Evolutionary conservation across 345 rosid species (phyloP).

Genomic region (Eutrema yunnanense): DNA sequence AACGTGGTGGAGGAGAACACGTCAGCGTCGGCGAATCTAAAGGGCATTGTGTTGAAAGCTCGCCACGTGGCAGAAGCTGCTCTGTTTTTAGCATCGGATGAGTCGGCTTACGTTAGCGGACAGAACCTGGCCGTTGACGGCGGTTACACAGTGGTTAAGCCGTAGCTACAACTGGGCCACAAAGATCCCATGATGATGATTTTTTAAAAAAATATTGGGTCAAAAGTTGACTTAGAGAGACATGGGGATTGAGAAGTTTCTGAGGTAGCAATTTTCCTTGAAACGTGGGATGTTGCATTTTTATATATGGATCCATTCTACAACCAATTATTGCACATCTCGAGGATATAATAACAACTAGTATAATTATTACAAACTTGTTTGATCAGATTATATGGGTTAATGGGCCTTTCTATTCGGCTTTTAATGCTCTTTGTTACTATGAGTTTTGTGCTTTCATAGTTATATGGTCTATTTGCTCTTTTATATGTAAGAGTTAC

Average conservation of each 20-base stretch:
- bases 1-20: conserved; percentile 19
- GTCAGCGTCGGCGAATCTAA: conserved; percentile 42
- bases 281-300: conserved; percentile 24
- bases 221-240: conserved; percentile 20
- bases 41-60: conserved; percentile 64
- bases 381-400: neutral
- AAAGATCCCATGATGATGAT: conserved; percentile 12
- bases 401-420: neutral
- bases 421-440: neutral
- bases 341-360: conserved; percentile 11
- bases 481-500: no score
- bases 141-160: conserved; percentile 61
- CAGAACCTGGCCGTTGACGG: conserved; percentile 86
- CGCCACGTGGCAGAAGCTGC: conserved; percentile 80
- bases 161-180: conserved; percentile 23
- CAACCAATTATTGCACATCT: conserved; percentile 12
- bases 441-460: neutral
- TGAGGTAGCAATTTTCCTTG: conserved; percentile 17
- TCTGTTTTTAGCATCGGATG: conserved; percentile 83
- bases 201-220: neutral
- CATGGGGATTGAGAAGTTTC: conserved; percentile 16
- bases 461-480: neutral
- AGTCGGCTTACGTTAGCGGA: conserved; percentile 74
- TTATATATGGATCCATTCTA: conserved; percentile 3
- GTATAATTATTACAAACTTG: neutral